These are phyloP conservation scores for Tricholoma terreum DNA, from an alignment of 768 basidiomycete genomes.

Conservation along the genomic window DNA sequence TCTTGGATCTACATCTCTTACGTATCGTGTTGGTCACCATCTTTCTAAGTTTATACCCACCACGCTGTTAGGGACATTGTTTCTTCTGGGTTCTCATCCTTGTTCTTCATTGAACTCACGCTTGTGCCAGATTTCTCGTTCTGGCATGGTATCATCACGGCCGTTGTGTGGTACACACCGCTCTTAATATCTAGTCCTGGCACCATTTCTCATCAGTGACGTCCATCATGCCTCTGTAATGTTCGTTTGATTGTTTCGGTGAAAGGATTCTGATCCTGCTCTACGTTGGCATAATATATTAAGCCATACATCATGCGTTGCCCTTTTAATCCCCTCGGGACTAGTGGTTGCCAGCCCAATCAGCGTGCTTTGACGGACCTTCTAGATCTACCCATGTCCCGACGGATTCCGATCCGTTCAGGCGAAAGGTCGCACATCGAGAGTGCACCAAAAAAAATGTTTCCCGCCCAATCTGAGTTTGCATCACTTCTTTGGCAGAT, in stretches of 20 bases:
- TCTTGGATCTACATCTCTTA: no score
- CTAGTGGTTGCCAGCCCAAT: not conserved
- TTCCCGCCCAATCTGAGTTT: not conserved
- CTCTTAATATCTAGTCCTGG: not conserved
- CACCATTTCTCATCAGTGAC: not conserved
- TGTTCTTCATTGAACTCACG: not conserved
- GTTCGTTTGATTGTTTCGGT: not conserved
- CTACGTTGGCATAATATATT: not conserved
- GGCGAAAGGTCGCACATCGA: no score
- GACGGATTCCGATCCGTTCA: not conserved
- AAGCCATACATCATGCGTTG: not conserved
- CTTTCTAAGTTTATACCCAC: no score
- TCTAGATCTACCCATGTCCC: not conserved
- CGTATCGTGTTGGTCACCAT: no score
- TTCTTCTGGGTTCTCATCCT: not conserved
- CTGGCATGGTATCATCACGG: not conserved
- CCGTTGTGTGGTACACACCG: not conserved
- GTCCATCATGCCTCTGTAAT: not conserved
- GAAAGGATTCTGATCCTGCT: not conserved
- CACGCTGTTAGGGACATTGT: not conserved
- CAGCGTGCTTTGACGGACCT: not conserved
- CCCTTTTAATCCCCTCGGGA: not conserved
- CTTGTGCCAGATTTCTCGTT: not conserved
- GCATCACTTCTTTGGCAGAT: constrained; percentile 1
- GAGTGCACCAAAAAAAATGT: no score